Evolutionary conservation across 1,284 basidiomycete genomes (phyloP), one percentile per base, ranked within the genome.

Genomic region (Bondarzewia mesenterica): DNA sequence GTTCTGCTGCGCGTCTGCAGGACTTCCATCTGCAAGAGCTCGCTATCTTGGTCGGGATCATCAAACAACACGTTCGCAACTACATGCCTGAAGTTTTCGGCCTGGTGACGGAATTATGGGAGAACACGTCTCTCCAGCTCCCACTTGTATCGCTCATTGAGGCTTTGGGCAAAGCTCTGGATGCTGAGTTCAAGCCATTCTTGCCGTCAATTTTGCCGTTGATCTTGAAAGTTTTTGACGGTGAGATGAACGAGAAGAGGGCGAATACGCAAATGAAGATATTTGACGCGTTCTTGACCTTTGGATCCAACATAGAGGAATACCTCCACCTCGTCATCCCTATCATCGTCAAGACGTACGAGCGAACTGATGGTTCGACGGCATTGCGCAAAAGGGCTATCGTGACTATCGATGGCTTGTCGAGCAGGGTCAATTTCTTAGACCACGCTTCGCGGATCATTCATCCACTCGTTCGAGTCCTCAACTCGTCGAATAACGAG

Each of bases 131-230:
- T 5, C 75, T 99, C 22, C 94, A 98, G 59, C 78, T 96, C 42
- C 93, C 94, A 4, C 87, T 99, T 46, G 93, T 98, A 48, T 85
- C 90, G 23, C 77, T 99, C 23, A 88, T 99, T 26, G 96, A 99
- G 63, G 85, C 93, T 1, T 78, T 98, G n/a, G 94, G 93, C 1
- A 88, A 89, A 59, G 93, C 95, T 0, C 77, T 99, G 18, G 94
- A 98, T 62, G 92, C 94, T 15, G 96, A 99, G 64, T 99, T 99
- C 75, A 95, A 95, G 63, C 93, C 93, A 2, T 97, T 95, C 69
- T 71, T 99, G n/a, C 93, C 95, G 0, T 85, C 84, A 20, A 83
- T 98, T 39, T 73, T 99, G 2, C 95, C 95, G 25, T 79, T 93
- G 32, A 81, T 99, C 54, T 77, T 99, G 43, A 89, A 84, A 57